Percentiles rank a stretch among this genome's conserved stretches.
Conservation (phyloP, 1,284 basidiomycete species). For the Stereum hirsutum region DNA sequence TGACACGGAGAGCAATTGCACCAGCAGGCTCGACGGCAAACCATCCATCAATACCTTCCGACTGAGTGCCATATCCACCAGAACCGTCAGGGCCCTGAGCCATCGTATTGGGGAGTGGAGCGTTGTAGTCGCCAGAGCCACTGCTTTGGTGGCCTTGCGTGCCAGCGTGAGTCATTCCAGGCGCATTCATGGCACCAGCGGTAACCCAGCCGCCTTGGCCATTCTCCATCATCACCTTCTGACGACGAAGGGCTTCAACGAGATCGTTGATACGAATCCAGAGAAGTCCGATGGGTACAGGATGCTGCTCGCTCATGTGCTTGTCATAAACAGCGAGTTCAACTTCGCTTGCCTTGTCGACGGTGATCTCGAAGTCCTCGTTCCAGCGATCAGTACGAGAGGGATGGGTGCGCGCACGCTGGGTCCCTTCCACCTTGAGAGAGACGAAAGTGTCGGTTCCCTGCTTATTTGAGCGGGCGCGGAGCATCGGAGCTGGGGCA, state of each 20-base stretch:
- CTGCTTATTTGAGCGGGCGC: constrained; percentile 69
- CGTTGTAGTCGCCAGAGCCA: constrained; percentile 13
- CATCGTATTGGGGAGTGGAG: constrained; percentile 24
- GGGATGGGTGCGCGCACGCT: constrained; percentile 86
- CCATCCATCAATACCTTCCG: constrained; percentile 93
- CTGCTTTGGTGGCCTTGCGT: constrained; percentile 10
- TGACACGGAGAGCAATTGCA: constrained; percentile 76
- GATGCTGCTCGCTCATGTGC: constrained; percentile 68
- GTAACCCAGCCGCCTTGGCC: constrained; percentile 92
- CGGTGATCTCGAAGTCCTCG: constrained; percentile 93
- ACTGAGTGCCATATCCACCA: constrained; percentile 22
- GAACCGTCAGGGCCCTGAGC: constrained; percentile 19
- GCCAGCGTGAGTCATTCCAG: constrained; percentile 9
- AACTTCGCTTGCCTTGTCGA: constrained; percentile 98
- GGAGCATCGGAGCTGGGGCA: constrained; percentile 54
- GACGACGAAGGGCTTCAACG: constrained; percentile 88
- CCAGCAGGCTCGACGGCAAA: constrained; percentile 98
- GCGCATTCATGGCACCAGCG: constrained; percentile 62
- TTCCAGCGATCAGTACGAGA: constrained; percentile 95
- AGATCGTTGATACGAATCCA: constrained; percentile 96
- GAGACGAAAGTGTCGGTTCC: constrained; percentile 85
- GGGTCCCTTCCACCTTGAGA: constrained; percentile 94
- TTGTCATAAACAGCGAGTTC: constrained; percentile 97
- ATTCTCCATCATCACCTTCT: constrained; percentile 82
- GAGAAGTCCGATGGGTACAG: constrained; percentile 88